Conservation (phyloP, 768 basidiomycete genomes). For the Sporobolomyces phaffii region DNA sequence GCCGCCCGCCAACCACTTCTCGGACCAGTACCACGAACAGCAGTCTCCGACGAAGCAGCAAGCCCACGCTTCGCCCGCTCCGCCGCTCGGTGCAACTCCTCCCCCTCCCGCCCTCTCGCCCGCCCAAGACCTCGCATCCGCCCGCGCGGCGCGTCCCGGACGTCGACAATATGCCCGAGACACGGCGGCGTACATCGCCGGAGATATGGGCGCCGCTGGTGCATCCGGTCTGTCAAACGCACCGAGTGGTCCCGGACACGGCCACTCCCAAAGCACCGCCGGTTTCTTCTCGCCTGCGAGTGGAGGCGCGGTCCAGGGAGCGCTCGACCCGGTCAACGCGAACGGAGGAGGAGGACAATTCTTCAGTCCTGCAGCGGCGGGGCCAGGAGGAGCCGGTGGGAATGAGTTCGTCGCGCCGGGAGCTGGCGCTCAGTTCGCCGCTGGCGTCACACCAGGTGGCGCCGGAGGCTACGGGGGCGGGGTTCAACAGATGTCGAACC, state of each 20-base stretch:
- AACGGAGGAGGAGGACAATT: constrained; percentile 6
- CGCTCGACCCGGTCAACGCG: neutral
- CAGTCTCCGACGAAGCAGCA: neutral
- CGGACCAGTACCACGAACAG: neutral
- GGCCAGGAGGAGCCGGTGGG: constrained; percentile 8
- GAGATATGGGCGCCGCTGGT: neutral
- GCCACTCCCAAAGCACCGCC: constrained; percentile 22
- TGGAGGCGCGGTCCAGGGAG: neutral
- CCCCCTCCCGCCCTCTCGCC: constrained; percentile 6
- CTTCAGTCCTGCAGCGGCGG: constrained; percentile 25
- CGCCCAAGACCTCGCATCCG: neutral
- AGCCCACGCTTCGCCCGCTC: neutral
- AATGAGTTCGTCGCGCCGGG: constrained; percentile 14
- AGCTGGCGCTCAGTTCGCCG: constrained; percentile 6
- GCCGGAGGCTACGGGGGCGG: neutral
- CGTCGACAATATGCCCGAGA: constrained; percentile 32
- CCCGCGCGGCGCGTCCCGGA: neutral
- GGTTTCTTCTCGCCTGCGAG: constrained; percentile 37
- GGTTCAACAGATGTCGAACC: constrained; percentile 59
- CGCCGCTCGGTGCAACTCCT: neutral
- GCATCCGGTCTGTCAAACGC: neutral
- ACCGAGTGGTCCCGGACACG: constrained; percentile 14
- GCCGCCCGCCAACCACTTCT: neutral
- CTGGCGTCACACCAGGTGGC: neutral
- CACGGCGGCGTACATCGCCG: constrained; percentile 33